Evolutionary conservation across 176 grass and related monocot genomes (phyloP), one percentile per base, ranked within the genome.

Genomic region (Zea luxurians): DNA sequence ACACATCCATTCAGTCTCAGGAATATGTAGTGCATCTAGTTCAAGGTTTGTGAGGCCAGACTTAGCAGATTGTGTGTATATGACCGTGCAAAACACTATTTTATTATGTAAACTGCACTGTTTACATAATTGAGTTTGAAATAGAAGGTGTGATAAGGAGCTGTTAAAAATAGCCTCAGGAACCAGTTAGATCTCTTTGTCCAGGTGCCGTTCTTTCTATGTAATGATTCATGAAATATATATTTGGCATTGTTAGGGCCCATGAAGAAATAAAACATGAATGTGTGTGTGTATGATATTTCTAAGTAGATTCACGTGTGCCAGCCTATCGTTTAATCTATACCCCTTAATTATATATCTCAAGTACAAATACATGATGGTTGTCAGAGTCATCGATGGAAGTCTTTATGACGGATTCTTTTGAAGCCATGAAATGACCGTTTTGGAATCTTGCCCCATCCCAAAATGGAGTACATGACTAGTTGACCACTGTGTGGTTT

Each of bases 401-500:
- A 82, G 55, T 69, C 77, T 80, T 78, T 71, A 55, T 42, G 76
- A 83, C 82, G 41, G 82, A 76, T 81, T 84, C 71, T 81, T 84
- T 88, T 84, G 36, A 70, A 80, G 34, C 64, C 58, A 76, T 81
- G 82, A 84, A 64, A 84, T 84, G 82, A 76, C 86, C 82, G 27
- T 76, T 84, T 66, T 77, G 77, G 82, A 76, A 88, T 88, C 77
- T 84, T 76, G 50, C 45, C 57, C 64, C 58, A 61, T 52, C 57
- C 64, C 41, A 61, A 88, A 73, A 88, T 71, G 63, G 76, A 34
- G 54, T 45, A 49, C 75, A 64, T 71, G 46, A 66, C 47, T 20
- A 66, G 62, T 60, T 82, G 76, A 80, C 69, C 11, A 75, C 68
- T 61, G 78, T 76, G 62, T 27, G 27, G 27, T 27, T 27, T 27